phyloP scores from a whole-genome alignment of 176 grass and related monocot genomes.

The Oryza rufipogon region DNA sequence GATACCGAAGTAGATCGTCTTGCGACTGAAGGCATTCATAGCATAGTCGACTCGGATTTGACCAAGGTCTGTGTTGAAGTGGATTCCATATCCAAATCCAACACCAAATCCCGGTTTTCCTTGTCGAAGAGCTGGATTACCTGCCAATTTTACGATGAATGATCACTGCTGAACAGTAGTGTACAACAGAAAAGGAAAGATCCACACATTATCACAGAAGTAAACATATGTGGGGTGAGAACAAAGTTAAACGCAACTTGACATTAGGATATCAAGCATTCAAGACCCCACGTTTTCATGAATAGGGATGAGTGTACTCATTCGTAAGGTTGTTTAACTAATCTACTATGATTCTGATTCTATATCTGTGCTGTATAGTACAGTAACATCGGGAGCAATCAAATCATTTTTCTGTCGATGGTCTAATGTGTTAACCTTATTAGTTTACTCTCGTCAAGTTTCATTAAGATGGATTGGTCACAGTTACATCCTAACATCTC shows the following conservation, averaged over 20 bases:
- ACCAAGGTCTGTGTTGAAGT: conserved; percentile 79
- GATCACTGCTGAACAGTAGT: background rate
- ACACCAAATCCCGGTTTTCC: conserved; percentile 87
- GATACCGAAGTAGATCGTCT: conserved; percentile 92
- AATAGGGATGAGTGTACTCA: background rate
- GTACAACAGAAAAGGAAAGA: background rate
- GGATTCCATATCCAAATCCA: conserved; percentile 85
- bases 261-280: background rate
- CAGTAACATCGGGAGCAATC: background rate
- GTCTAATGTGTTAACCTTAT: background rate
- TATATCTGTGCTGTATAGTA: background rate
- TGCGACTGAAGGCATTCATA: conserved; percentile 80
- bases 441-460: background rate
- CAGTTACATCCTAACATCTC: background rate
- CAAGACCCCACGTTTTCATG: background rate
- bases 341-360: background rate
- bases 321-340: background rate
- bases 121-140: conserved; percentile 83
- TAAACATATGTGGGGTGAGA: background rate
- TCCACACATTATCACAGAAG: background rate
- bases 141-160: conserved; percentile 48
- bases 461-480: background rate
- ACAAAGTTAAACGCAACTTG: background rate
- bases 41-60: conserved; percentile 80
- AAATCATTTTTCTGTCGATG: background rate